A percentile compares a stretch with the other conserved stretches of the same genome.
Evolutionary conservation across 2,329 filamentous ascomycete species (phyloP).

Genomic region (Venturia asperata): DNA sequence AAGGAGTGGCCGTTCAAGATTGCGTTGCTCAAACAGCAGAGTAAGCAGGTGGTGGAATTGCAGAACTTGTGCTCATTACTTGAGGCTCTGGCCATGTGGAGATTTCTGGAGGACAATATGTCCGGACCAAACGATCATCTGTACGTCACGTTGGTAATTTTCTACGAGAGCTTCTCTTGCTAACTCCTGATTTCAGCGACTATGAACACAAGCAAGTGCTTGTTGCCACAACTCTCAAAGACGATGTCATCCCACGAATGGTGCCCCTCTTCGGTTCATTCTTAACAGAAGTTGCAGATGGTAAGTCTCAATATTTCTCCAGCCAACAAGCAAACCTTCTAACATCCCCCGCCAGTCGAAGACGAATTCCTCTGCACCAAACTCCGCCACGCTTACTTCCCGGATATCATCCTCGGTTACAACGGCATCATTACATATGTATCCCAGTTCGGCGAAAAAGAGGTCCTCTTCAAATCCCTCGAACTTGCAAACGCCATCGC

Average conservation of each 20-base stretch:
- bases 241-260: slow-evolving; percentile 33
- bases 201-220: background rate
- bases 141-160: background rate
- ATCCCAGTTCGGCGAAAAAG: slow-evolving; percentile 65
- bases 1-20: slow-evolving; percentile 25
- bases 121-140: slow-evolving; percentile 22
- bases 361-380: background rate
- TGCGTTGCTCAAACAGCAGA: slow-evolving; percentile 22
- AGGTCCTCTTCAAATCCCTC: slow-evolving; percentile 77
- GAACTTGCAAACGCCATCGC: slow-evolving; percentile 73
- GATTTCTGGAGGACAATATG: slow-evolving; percentile 35
- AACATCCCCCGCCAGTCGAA: background rate
- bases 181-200: background rate
- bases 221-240: slow-evolving; percentile 28
- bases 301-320: slow-evolving; percentile 19
- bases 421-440: slow-evolving; percentile 73
- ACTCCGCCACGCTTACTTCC: slow-evolving; percentile 72
- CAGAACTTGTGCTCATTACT: slow-evolving; percentile 38
- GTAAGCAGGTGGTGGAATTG: slow-evolving; percentile 37
- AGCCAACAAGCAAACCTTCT: background rate
- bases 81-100: slow-evolving; percentile 38
- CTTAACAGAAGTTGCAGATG: slow-evolving; percentile 26
- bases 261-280: slow-evolving; percentile 31
- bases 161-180: background rate
- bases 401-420: slow-evolving; percentile 79